phyloP scores from a whole-genome alignment of 768 basidiomycete genomes.

The Hydnum rufescens region DNA sequence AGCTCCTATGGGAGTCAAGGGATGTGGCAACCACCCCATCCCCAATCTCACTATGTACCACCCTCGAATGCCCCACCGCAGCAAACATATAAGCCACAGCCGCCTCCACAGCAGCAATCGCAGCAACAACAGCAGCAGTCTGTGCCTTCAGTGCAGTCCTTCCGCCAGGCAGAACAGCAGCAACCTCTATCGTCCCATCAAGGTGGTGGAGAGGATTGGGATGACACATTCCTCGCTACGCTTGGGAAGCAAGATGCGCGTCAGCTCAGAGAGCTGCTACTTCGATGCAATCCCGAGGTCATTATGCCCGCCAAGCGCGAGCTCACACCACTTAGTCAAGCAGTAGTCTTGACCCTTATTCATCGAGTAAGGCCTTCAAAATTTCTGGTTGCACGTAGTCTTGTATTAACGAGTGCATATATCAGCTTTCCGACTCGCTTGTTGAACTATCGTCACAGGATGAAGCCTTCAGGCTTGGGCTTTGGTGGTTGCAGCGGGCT shows the following conservation, averaged over 20 bases:
- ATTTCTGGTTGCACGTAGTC: neutral
- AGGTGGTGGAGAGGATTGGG: constrained; percentile 44
- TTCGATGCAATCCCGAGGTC: constrained; percentile 55
- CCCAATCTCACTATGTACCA: constrained; percentile 20
- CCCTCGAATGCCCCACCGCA: neutral
- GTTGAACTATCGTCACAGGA: constrained; percentile 60
- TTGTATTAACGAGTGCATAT: constrained; percentile 2
- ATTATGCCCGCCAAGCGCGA: constrained; percentile 59
- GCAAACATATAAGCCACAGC: constrained; percentile 5
- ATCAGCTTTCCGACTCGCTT: constrained; percentile 49
- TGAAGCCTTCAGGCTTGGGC: constrained; percentile 57
- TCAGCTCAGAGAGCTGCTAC: constrained; percentile 55
- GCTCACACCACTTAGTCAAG: constrained; percentile 49
- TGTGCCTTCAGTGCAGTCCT: neutral
- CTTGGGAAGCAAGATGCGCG: constrained; percentile 42
- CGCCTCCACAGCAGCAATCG: neutral
- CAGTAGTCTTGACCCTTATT: constrained; percentile 64
- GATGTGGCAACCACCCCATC: constrained; percentile 29
- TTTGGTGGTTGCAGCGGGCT: constrained; percentile 78
- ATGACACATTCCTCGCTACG: constrained; percentile 60
- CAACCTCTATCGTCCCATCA: neutral
- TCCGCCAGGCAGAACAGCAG: neutral
- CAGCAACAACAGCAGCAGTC: constrained; percentile 1
- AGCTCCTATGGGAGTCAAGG: constrained; percentile 17
- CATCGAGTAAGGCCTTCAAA: constrained; percentile 39